Conservation (phyloP, 129 eudicot species). For the Flaveria trinervia region DNA sequence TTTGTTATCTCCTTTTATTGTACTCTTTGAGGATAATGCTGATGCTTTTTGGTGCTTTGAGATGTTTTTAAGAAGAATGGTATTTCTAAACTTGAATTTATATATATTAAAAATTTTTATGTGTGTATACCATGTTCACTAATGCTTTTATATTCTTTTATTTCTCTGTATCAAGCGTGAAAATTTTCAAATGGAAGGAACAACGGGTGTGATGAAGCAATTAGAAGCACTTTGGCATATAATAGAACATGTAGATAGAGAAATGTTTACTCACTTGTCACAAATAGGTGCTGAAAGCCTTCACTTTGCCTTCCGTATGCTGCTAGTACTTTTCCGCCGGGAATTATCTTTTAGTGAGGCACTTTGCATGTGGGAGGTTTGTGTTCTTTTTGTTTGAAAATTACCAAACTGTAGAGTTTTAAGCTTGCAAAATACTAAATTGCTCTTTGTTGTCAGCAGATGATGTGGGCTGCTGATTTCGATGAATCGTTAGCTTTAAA, state of each 20-base stretch:
- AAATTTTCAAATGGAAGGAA: conserved; percentile 93
- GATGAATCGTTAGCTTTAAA: conserved; percentile 69
- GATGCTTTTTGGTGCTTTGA: conserved; percentile 99
- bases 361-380: conserved; percentile 99
- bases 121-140: conserved; percentile 3
- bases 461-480: conserved; percentile 99
- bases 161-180: conserved; percentile 55
- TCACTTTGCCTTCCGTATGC: conserved; percentile 97
- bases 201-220: conserved; percentile 97
- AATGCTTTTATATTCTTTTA: background rate
- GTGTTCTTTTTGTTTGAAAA: conserved; percentile 36
- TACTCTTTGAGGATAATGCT: conserved; percentile 91
- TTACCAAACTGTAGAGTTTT: background rate
- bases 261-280: conserved; percentile 81
- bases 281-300: conserved; percentile 96
- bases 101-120: background rate
- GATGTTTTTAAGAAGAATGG: conserved; percentile 95
- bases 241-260: conserved; percentile 73
- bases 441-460: conserved; percentile 48
- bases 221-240: conserved; percentile 82
- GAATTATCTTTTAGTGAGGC: conserved; percentile 90
- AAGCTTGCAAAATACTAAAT: conserved; percentile 9
- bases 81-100: conserved; percentile 28
- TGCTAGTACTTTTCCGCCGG: conserved; percentile 92
- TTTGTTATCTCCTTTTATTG: conserved; percentile 91